These are phyloP conservation scores for Microsporum canis DNA, from an alignment of 2,329 filamentous ascomycete genomes.

Conservation along the genomic window DNA sequence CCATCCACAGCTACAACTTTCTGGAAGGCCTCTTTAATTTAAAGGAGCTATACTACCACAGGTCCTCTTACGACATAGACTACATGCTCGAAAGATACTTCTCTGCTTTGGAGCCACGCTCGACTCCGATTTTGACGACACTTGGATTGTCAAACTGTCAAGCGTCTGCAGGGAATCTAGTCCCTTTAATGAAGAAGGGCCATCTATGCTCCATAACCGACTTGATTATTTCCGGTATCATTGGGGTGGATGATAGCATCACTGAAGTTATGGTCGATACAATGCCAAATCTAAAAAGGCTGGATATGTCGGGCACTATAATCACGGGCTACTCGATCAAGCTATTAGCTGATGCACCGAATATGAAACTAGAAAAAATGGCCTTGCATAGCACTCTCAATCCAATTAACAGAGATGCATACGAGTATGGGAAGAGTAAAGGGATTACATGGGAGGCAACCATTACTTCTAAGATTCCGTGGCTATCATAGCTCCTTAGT, in stretches of 20 bases:
- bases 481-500: no score
- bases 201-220: slow-evolving; percentile 19
- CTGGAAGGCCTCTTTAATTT: background rate
- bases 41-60: background rate
- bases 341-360: slow-evolving; percentile 18
- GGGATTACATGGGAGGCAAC: slow-evolving; percentile 8
- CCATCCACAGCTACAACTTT: background rate
- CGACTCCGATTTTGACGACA: background rate
- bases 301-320: slow-evolving; percentile 26
- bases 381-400: background rate
- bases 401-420: slow-evolving; percentile 11
- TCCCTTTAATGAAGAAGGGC: slow-evolving; percentile 13
- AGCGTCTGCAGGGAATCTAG: slow-evolving; percentile 6
- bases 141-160: background rate
- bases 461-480: background rate
- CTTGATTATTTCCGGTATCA: slow-evolving; percentile 21
- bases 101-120: background rate
- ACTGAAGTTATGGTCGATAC: slow-evolving; percentile 15
- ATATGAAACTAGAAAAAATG: slow-evolving; percentile 13
- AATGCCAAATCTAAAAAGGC: slow-evolving; percentile 22
- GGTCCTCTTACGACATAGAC: background rate
- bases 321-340: slow-evolving; percentile 28
- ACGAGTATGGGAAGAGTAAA: slow-evolving; percentile 12
- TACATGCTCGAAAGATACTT: background rate
- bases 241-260: slow-evolving; percentile 20